Base-by-base conservation (phyloP, 495 filamentous ascomycete genomes). In the Neurospora sublineolata region DNA sequence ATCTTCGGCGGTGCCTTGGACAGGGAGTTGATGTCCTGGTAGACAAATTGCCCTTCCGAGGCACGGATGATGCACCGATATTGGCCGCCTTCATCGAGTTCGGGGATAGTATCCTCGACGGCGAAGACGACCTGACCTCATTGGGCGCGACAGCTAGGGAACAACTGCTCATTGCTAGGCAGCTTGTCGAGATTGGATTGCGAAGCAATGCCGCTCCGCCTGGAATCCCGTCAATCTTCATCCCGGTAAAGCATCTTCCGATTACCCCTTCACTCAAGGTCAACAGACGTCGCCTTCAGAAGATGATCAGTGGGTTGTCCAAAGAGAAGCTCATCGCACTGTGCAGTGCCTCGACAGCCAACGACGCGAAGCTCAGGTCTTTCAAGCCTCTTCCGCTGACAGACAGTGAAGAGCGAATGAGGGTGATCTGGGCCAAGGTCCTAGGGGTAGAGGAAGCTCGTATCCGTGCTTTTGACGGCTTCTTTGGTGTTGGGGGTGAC, bases 1-100 rank as follows among this genome's bases (percentile, higher is more conserved):
- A 80, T 68, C 72, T 85, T 16, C 79, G 83, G 20, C 78, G 79
- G 12, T 84, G 82, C 67, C 80, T 85, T n/a, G 83, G 83, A 14
- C 80, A 77, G 41, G 79, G 81, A 4, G 72, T 84, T 18, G 83
- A 84, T 68, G 81, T 84, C 18, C 77, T 83, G 40, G 82, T 83
- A n/a, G 83, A 85, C 67, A 79, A 75, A 4, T 76, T 84, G 37
- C 77, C 80, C 3, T 83, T 84, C 71, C 79, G 81, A 33, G 72
- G 78, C 16, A 76, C 72, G 67, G 75, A 71, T n/a, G 78, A 78
- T 36, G 42, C 76, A 8, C 77, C 78, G 3, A 68, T 83, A 6
- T 77, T 86, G 8, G 77, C 79, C 9, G 83, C 80, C 42, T 85
- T 86, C 58, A 73, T 85, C 40, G 84, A 85, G 73, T 80, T 85